Base-by-base conservation (phyloP, 2,329 filamentous ascomycete genomes). In the Chlorencoelia australis region DNA sequence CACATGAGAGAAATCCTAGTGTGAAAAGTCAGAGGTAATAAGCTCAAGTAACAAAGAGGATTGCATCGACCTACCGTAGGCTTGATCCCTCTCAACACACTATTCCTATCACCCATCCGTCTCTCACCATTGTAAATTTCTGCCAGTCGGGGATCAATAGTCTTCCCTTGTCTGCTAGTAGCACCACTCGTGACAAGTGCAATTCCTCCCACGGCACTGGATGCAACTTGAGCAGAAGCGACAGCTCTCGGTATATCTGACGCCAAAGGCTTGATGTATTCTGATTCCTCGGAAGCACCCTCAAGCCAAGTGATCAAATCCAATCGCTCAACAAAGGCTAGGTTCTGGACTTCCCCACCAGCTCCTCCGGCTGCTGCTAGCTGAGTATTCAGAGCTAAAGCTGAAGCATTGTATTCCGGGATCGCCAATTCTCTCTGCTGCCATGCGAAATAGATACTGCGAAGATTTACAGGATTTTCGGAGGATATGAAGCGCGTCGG, bases 401-500 rank as follows among this genome's bases (percentile, higher is more conserved):
- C 83, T 0, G 82, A 80, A 17, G 82, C 75, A 61, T 95, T 91
- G 69, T 96, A 96, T 51, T 94, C 86, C 8, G 84, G 82, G 48
- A 94, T 87, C 37, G 82, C 77, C 37, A 82, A 77, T 64, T 96
- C 89, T 59, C 87, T 86, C 63, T 95, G 93, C 53, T 84, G 70
- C 86, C 87, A 98, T 38, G 87, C 87, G 57, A 96, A 94, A 67
- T 89, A 95, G 62, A 95, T 89, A 58, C 82, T 91, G 56, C 91
- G 86, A 49, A 98, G 69, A 57, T 95, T 85, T 52, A 94, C 79
- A 4, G 81, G 71, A 38, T 69, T 67, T 31, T 74, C 74, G 40
- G 75, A 73, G n/a, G 85, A 88, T 42, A 83, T 72, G 66, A 96
- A 96, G 51, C 91, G 85, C 48, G 91, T 98, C 7, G 79, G 70